A percentile compares a stretch with the other conserved stretches of the same genome.
Evolutionary conservation across 306 rosid species (phyloP).

Genomic region (Corylus americana): DNA sequence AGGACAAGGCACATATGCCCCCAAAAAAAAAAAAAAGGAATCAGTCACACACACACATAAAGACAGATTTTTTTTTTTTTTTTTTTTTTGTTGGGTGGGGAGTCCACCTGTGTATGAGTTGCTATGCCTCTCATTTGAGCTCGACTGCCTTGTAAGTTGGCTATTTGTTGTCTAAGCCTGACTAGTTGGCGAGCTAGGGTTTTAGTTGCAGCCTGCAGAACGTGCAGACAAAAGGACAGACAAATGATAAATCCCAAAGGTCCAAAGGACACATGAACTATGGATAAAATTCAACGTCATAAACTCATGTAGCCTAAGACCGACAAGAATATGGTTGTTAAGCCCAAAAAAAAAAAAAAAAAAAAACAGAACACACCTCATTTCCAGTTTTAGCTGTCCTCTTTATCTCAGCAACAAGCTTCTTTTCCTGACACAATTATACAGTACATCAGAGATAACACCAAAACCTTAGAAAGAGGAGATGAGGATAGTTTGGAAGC

Average conservation of each 20-base stretch:
- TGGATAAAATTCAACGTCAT: not conserved
- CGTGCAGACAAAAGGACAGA: conserved; percentile 15
- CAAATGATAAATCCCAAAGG: not conserved
- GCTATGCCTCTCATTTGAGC: conserved; percentile 99
- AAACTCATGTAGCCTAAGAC: not conserved
- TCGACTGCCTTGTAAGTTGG: conserved; percentile 96
- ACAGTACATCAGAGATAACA: conserved; percentile 29
- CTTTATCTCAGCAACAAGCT: conserved; percentile 92
- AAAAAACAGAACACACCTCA: conserved; percentile 52
- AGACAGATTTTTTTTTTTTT: too few species aligned
- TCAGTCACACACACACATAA: not conserved
- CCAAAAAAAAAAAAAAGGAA: not conserved
- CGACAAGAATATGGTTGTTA: not conserved
- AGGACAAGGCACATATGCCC: conserved; percentile 11
- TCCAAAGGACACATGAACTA: not conserved
- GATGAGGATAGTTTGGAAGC: conserved; percentile 5
- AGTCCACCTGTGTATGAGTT: conserved; percentile 90
- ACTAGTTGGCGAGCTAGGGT: conserved; percentile 87
- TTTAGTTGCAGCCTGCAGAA: conserved; percentile 83
- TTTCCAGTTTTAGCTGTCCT: conserved; percentile 97
- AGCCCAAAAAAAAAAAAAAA: conserved; percentile 15
- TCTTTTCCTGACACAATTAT: conserved; percentile 69
- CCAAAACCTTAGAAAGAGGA: conserved; percentile 4
- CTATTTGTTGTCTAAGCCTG: conserved; percentile 93
- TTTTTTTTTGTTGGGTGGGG: not conserved